Evolutionary conservation across 1,139 yeast species (phyloP), one percentile per base, ranked within the genome.

Genomic region (Candida anutae): DNA sequence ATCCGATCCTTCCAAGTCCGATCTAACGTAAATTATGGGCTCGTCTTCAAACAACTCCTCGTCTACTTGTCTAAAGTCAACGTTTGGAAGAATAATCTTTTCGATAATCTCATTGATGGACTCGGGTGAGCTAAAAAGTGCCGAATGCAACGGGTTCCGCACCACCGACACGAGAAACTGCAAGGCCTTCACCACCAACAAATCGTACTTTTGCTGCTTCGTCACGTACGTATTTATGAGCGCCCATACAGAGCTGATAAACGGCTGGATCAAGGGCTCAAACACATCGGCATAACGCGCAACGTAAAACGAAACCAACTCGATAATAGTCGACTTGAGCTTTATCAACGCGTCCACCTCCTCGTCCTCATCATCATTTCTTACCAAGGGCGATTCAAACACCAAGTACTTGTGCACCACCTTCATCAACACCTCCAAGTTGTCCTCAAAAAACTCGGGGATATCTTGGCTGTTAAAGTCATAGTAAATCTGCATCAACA

Each of bases 391-490:
- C 34, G 76, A 74, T 14, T 62, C 53, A 46, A 77, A 84, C 20
- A 69, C 58, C 36, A 90, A 63, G 50, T 87, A 90, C 52, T 81
- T 82, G 50, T 84, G 94, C 46, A 88, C 66, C 21, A 88, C 71
- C 8, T 66, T 67, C 93, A 93, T 83, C 31, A 94, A 87, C 18
- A 61, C 62, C 28, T 69, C 62, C 60, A 90, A 58, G 50, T 93
- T 75, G 54, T 93, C 98, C 56, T 93, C 99, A 49, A 93, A 93
- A 50, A 88, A 90, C 53, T 88, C 98, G 2, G 99, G 98, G 31
- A 93, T 79, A 57, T 93, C 98, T 57, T 93, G 98, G 55, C 96
- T 88, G 53, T 90, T 93, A 46, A 93, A 74, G 53, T 93, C 99
- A 48, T 77, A 85, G 52, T 83, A 93, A 25, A 93, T 73, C 50